Percentiles rank a stretch among this genome's conserved stretches.
Evolutionary conservation across 2,329 filamentous ascomycete species (phyloP).

Genomic region (Aulographum hederae): DNA sequence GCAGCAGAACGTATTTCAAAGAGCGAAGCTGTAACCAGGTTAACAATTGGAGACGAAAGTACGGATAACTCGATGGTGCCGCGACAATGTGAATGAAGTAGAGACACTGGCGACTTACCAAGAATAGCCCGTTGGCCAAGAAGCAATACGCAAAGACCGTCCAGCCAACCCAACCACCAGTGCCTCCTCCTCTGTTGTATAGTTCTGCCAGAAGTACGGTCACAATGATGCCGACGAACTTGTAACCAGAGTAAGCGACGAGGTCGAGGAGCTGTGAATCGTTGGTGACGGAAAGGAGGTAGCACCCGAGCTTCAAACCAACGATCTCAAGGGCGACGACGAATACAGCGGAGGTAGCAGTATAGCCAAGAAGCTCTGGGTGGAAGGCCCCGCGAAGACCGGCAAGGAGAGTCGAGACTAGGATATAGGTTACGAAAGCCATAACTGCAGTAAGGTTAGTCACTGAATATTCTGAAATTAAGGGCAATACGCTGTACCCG

Average conservation of each 20-base stretch:
- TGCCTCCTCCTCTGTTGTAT: slow-evolving; percentile 60
- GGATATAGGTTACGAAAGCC: slow-evolving; percentile 94
- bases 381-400: slow-evolving; percentile 84
- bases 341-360: slow-evolving; percentile 64
- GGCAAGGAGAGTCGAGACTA: slow-evolving; percentile 77
- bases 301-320: slow-evolving; percentile 81
- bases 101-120: slow-evolving; percentile 40
- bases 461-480: neutral
- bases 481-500: slow-evolving; percentile 16
- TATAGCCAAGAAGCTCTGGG: slow-evolving; percentile 80
- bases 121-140: slow-evolving; percentile 81
- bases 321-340: slow-evolving; percentile 78
- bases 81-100: slow-evolving; percentile 1
- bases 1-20: slow-evolving; percentile 85
- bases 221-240: slow-evolving; percentile 91
- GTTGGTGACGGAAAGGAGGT: slow-evolving; percentile 83
- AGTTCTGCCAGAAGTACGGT: slow-evolving; percentile 68
- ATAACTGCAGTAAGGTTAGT: slow-evolving; percentile 38
- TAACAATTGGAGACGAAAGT: slow-evolving; percentile 1
- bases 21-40: slow-evolving; percentile 54
- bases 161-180: slow-evolving; percentile 81
- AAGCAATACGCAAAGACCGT: slow-evolving; percentile 80
- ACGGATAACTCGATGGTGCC: neutral
- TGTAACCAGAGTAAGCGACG: slow-evolving; percentile 93
- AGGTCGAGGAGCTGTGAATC: slow-evolving; percentile 86